These are phyloP conservation scores for Suillus paluster DNA, from an alignment of 768 basidiomycete species.

Conservation along the genomic window DNA sequence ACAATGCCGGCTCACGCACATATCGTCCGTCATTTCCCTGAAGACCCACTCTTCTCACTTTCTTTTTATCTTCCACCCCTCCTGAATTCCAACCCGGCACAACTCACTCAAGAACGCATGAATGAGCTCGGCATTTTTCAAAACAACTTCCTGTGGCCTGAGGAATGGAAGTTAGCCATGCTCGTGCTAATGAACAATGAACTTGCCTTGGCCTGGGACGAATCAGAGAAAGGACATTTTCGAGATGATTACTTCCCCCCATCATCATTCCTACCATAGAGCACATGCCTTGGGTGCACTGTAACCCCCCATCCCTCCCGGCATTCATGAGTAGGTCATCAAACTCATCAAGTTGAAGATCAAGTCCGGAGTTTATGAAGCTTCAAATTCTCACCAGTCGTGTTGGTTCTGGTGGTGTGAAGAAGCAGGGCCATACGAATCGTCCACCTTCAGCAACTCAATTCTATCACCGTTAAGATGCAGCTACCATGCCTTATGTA, in stretches of 20 bases:
- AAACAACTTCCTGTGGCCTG: constrained; percentile 8
- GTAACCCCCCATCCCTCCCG: no score
- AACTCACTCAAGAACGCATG: neutral
- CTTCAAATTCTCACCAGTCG: constrained; percentile 40
- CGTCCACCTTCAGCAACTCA: no score
- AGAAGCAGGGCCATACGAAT: constrained; percentile 8
- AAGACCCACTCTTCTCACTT: constrained; percentile 38
- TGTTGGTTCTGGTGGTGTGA: constrained; percentile 45
- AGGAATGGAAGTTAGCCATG: neutral
- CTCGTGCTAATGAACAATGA: constrained; percentile 37
- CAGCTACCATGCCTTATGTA: constrained; percentile 14
- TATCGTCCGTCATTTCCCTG: constrained; percentile 34
- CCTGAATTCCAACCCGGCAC: neutral
- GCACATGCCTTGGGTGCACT: constrained; percentile 36
- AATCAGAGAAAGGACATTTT: constrained; percentile 40
- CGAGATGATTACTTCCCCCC: constrained; percentile 38
- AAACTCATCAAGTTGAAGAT: constrained; percentile 41
- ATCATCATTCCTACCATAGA: constrained; percentile 35
- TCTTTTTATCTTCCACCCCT: neutral
- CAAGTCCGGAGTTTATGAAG: constrained; percentile 44
- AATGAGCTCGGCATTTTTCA: neutral
- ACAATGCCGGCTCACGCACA: constrained; percentile 36
- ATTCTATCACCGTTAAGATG: constrained; percentile 6
- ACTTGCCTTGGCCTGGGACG: constrained; percentile 43
- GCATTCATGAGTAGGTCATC: no score